phyloP scores from a whole-genome alignment of 1,284 basidiomycete genomes.

The Lentinula novae-zelandiae region DNA sequence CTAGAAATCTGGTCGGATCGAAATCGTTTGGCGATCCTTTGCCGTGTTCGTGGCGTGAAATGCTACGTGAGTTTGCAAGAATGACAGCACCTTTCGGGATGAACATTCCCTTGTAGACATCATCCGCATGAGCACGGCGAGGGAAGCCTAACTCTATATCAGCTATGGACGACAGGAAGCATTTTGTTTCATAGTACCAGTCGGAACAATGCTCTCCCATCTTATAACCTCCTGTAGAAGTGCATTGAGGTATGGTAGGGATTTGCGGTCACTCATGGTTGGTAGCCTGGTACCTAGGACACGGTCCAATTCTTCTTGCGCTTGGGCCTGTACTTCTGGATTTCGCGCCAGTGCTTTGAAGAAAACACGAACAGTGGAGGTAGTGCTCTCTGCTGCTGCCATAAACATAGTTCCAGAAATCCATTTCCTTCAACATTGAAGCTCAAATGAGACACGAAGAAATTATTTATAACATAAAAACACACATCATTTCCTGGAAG shows the following conservation, averaged over 20 bases:
- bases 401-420: background rate
- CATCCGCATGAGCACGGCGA: constrained; percentile 1
- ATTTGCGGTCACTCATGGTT: background rate
- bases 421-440: background rate
- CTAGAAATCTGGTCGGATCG: background rate
- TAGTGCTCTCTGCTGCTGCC: background rate
- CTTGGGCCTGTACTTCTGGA: background rate
- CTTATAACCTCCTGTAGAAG: background rate
- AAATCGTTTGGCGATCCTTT: background rate
- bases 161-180: background rate
- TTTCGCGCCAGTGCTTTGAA: background rate
- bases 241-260: background rate
- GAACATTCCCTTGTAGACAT: constrained; percentile 9
- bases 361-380: background rate
- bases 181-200: background rate
- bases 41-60: background rate
- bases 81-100: constrained; percentile 9
- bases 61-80: constrained; percentile 2
- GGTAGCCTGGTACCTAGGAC: background rate
- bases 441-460: background rate
- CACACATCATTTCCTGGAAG: background rate
- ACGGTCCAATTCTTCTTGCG: constrained; percentile 1
- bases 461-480: background rate
- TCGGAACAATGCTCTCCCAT: background rate
- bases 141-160: background rate